Evolutionary conservation across 1,284 basidiomycete genomes (phyloP).

Genomic region (Kwoniella shivajii): DNA sequence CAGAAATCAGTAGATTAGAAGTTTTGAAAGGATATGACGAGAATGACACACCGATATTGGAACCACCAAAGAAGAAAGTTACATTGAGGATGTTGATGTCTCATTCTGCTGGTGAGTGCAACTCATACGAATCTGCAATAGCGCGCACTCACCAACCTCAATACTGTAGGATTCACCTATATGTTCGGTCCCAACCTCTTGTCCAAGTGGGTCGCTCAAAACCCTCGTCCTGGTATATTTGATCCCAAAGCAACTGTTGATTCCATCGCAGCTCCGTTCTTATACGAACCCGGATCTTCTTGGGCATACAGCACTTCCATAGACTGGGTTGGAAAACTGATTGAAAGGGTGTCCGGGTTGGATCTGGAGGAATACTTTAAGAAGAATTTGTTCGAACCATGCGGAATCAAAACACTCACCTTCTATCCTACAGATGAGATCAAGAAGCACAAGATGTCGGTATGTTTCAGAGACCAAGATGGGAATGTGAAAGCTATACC

Average conservation of each 20-base stretch:
- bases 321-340: constrained; percentile 46
- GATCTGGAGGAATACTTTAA: constrained; percentile 42
- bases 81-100: constrained; percentile 43
- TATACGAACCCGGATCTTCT: constrained; percentile 40
- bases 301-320: constrained; percentile 41
- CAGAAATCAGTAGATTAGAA: constrained; percentile 35
- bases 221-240: constrained; percentile 12
- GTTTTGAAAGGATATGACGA: constrained; percentile 38
- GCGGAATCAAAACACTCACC: constrained; percentile 33
- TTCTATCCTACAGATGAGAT: constrained; percentile 35
- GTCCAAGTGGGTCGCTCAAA: constrained; percentile 11
- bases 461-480: constrained; percentile 18
- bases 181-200: constrained; percentile 6
- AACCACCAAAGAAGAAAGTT: constrained; percentile 30
- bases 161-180: constrained; percentile 13
- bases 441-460: constrained; percentile 23
- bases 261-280: constrained; percentile 24
- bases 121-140: background rate
- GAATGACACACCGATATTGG: constrained; percentile 28
- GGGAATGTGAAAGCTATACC: constrained; percentile 8
- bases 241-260: constrained; percentile 18
- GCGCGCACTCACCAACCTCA: background rate
- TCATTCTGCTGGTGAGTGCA: constrained; percentile 38
- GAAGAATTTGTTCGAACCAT: constrained; percentile 41
- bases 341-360: constrained; percentile 38